Conservation (phyloP, 2,329 filamentous ascomycete genomes). For the Emmonsiellopsis sp. region DNA sequence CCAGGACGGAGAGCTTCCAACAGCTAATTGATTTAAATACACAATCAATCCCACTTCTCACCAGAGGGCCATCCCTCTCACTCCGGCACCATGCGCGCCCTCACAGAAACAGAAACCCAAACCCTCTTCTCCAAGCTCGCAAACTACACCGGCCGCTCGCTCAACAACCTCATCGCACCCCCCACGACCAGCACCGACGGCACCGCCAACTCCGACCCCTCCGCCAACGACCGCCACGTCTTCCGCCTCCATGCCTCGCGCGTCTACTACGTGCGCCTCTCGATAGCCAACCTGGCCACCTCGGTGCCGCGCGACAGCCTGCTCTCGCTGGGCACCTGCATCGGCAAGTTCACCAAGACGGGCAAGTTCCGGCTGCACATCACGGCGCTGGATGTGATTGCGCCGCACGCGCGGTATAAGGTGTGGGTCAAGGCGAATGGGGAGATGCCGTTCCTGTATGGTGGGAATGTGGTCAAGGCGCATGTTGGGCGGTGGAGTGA, state of each 20-base stretch:
- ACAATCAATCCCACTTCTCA: too few species aligned
- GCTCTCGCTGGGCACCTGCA: slow-evolving; percentile 77
- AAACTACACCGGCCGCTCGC: slow-evolving; percentile 78
- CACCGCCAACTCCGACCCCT: slow-evolving; percentile 32
- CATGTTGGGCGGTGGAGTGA: slow-evolving; percentile 78
- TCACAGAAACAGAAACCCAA: slow-evolving; percentile 57
- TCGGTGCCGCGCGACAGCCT: slow-evolving; percentile 73
- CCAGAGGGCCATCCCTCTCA: background rate
- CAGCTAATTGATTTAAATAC: background rate
- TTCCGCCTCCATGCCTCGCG: slow-evolving; percentile 75
- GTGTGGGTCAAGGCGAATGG: slow-evolving; percentile 95
- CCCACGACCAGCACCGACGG: slow-evolving; percentile 44
- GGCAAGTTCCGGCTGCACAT: slow-evolving; percentile 93
- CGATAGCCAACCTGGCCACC: slow-evolving; percentile 82
- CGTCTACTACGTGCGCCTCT: slow-evolving; percentile 86
- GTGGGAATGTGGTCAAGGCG: slow-evolving; percentile 76
- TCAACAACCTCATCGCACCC: slow-evolving; percentile 75
- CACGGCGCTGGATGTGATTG: slow-evolving; percentile 75
- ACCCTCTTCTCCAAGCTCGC: slow-evolving; percentile 88
- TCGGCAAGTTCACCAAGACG: slow-evolving; percentile 88
- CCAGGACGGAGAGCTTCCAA: too few species aligned
- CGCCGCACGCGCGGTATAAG: slow-evolving; percentile 88
- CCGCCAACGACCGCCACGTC: slow-evolving; percentile 68
- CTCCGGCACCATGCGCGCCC: slow-evolving; percentile 56
- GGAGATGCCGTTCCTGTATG: slow-evolving; percentile 95